Conservation (phyloP, 495 filamentous ascomycete species). For the Penicillium bovifimosum region DNA sequence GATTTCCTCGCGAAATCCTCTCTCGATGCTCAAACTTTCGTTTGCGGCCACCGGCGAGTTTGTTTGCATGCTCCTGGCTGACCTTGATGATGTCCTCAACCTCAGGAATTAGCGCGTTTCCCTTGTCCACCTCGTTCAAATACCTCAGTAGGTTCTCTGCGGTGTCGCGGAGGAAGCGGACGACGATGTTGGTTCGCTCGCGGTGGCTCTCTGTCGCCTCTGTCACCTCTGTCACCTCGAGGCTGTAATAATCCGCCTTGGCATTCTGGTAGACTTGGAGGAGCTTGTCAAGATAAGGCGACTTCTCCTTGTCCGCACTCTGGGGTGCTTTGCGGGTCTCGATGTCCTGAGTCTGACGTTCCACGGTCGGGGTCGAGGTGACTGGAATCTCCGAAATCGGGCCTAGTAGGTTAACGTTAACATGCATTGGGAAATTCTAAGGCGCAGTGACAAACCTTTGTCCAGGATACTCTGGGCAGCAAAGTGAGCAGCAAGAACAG, state of each 20-base stretch:
- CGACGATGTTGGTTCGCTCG: constrained; percentile 27
- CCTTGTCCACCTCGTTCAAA: constrained; percentile 20
- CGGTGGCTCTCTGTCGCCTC: constrained; percentile 14
- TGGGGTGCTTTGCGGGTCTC: not conserved
- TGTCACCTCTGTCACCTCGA: no score
- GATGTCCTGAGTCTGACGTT: not conserved
- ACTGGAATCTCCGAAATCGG: not conserved
- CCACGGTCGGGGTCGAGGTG: not conserved
- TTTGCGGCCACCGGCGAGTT: constrained; percentile 41
- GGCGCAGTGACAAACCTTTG: not conserved
- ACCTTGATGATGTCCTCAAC: constrained; percentile 24
- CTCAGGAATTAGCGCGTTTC: constrained; percentile 27
- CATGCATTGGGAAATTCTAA: not conserved
- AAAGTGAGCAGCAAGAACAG: constrained; percentile 5
- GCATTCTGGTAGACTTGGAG: constrained; percentile 33
- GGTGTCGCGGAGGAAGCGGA: constrained; percentile 47
- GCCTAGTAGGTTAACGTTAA: not conserved
- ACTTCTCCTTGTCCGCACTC: not conserved
- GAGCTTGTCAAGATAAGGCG: constrained; percentile 23
- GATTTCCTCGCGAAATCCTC: not conserved
- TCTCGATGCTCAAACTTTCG: constrained; percentile 33
- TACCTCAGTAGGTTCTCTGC: constrained; percentile 41
- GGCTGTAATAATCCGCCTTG: constrained; percentile 32
- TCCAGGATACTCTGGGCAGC: constrained; percentile 7
- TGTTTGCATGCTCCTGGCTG: constrained; percentile 29